These are phyloP conservation scores for Fusarium dlaminii DNA, from an alignment of 2,329 filamentous ascomycete genomes.

Conservation along the genomic window DNA sequence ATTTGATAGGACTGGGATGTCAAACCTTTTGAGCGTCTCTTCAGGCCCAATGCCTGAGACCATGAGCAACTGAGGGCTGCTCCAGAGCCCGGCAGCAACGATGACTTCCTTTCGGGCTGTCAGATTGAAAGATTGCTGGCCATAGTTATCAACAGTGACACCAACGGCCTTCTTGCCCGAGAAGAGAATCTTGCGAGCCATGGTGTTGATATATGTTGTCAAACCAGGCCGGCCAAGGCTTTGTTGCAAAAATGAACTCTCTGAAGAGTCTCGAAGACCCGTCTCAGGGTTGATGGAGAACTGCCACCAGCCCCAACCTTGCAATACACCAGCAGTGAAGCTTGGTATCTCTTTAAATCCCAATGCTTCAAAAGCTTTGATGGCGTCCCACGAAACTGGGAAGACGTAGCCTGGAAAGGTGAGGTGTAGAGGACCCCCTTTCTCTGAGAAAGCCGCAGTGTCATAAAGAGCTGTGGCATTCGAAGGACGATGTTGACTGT, in stretches of 20 bases:
- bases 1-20: background rate
- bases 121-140: background rate
- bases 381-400: background rate
- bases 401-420: background rate
- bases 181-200: background rate
- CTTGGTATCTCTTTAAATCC: slow-evolving; percentile 4
- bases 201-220: background rate
- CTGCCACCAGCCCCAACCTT: slow-evolving; percentile 12
- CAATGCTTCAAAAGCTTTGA: background rate
- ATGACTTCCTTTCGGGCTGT: background rate
- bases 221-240: background rate
- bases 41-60: background rate
- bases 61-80: background rate
- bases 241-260: background rate
- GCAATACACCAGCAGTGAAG: slow-evolving; percentile 4
- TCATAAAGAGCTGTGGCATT: background rate
- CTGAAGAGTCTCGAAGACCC: slow-evolving; percentile 3
- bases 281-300: slow-evolving; percentile 12
- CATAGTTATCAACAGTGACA: background rate
- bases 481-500: background rate
- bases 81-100: background rate
- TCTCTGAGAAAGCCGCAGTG: background rate
- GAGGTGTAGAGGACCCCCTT: background rate
- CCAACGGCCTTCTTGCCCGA: background rate
- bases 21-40: background rate